Evolutionary conservation across 495 filamentous ascomycete species (phyloP).

Genomic region (Podospora conica): DNA sequence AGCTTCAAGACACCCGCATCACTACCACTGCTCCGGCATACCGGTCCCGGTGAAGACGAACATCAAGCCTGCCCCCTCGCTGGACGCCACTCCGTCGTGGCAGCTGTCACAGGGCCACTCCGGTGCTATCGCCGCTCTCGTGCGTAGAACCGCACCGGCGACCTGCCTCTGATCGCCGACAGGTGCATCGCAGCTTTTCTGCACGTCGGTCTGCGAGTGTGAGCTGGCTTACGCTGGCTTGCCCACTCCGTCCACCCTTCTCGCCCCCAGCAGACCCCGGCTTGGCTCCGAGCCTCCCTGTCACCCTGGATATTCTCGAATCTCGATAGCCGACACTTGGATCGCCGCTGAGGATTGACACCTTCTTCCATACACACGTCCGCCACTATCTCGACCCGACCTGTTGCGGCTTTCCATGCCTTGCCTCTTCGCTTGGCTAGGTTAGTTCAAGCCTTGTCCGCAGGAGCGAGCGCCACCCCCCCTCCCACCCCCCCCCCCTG

Average conservation of each 20-base stretch:
- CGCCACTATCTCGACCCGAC: neutral
- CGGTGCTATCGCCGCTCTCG: neutral
- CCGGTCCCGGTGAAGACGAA: neutral
- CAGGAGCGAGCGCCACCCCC: neutral
- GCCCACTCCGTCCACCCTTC: neutral
- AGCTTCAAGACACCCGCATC: neutral
- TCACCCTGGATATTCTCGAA: neutral
- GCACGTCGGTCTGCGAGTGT: neutral
- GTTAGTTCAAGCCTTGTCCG: neutral
- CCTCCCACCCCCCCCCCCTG: slow-evolving; percentile 1
- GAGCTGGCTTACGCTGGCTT: neutral
- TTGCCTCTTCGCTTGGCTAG: neutral
- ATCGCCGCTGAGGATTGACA: neutral
- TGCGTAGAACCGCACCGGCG: neutral
- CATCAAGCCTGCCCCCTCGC: neutral
- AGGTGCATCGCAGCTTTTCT: neutral
- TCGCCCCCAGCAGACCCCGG: neutral
- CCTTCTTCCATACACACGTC: neutral
- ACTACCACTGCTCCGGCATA: neutral
- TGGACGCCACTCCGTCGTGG: neutral
- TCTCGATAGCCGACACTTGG: neutral
- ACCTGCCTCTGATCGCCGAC: neutral
- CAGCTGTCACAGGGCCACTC: neutral
- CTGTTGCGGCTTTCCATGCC: slow-evolving; percentile 1
- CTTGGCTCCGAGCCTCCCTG: neutral